Percentiles rank a stretch among this genome's conserved stretches.
phyloP scores from a whole-genome alignment of 805 yeast genomes.

The Lachancea lanzarotensis region DNA sequence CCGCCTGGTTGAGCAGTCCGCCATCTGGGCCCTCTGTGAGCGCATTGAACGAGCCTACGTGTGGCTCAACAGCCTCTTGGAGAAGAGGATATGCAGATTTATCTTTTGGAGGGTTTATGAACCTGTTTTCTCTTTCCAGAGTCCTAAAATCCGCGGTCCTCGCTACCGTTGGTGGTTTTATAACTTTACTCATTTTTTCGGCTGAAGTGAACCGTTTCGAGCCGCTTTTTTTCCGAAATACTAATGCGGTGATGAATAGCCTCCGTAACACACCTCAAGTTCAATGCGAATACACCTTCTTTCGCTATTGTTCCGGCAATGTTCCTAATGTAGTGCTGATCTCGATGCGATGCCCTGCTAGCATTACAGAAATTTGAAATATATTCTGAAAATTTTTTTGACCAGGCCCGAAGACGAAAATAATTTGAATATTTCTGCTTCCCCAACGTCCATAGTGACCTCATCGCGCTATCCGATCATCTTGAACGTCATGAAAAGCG shows the following conservation, averaged over 20 bases:
- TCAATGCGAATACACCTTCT: not conserved
- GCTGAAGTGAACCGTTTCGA: not conserved
- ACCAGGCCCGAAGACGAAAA: not conserved
- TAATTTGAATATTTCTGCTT: not conserved
- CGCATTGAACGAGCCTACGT: conserved; percentile 93
- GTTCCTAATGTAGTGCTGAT: conserved; percentile 3
- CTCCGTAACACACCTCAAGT: not conserved
- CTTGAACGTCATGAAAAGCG: no score
- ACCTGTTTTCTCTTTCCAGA: conserved; percentile 79
- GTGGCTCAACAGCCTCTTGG: conserved; percentile 88
- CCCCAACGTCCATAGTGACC: not conserved
- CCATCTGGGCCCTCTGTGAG: conserved; percentile 83
- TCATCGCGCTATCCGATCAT: no score
- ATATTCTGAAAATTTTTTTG: conserved; percentile 7
- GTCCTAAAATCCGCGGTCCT: conserved; percentile 52
- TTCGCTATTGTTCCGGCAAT: not conserved
- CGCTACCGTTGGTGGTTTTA: conserved; percentile 23
- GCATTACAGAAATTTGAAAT: not conserved
- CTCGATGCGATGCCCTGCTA: conserved; percentile 3
- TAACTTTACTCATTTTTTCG: conserved; percentile 26
- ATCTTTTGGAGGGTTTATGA: conserved; percentile 84
- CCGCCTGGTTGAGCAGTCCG: conserved; percentile 79
- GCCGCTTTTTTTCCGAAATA: no score
- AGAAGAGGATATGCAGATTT: conserved; percentile 75
- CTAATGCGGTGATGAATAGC: no score